These are phyloP conservation scores for Neurospora sp. DNA, from an alignment of 495 filamentous ascomycete species.

Conservation along the genomic window DNA sequence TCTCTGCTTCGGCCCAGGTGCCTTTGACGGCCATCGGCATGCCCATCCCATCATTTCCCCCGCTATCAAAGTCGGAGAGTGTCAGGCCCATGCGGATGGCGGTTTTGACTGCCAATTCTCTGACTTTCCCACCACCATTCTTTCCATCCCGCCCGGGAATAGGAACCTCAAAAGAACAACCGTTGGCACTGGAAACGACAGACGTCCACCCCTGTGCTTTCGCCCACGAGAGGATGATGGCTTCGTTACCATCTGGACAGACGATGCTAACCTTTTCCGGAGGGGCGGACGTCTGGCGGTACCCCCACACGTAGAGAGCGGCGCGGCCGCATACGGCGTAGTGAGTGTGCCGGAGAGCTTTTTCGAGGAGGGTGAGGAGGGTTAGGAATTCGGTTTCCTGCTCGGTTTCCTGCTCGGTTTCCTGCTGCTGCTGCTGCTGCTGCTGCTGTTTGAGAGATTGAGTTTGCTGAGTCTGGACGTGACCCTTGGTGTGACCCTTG, in stretches of 20 bases:
- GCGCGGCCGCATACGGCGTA: constrained; percentile 32
- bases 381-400: not conserved
- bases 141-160: not conserved
- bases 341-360: constrained; percentile 21
- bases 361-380: constrained; percentile 23
- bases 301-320: constrained; percentile 28
- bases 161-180: not conserved
- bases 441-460: not conserved
- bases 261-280: constrained; percentile 20
- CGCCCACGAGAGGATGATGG: constrained; percentile 24
- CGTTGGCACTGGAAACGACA: not conserved
- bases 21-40: not conserved
- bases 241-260: constrained; percentile 18
- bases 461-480: not conserved
- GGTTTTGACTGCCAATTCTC: not conserved
- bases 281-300: not conserved
- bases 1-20: not conserved
- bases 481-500: not conserved
- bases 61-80: too few relatives aligned
- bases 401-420: not conserved
- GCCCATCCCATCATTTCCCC: not conserved
- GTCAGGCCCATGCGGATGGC: not conserved
- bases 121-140: not conserved
- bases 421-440: not conserved
- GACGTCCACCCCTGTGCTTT: constrained; percentile 3